Base-by-base conservation (phyloP, 2,329 filamentous ascomycete species). In the Colletotrichum trifolii region DNA sequence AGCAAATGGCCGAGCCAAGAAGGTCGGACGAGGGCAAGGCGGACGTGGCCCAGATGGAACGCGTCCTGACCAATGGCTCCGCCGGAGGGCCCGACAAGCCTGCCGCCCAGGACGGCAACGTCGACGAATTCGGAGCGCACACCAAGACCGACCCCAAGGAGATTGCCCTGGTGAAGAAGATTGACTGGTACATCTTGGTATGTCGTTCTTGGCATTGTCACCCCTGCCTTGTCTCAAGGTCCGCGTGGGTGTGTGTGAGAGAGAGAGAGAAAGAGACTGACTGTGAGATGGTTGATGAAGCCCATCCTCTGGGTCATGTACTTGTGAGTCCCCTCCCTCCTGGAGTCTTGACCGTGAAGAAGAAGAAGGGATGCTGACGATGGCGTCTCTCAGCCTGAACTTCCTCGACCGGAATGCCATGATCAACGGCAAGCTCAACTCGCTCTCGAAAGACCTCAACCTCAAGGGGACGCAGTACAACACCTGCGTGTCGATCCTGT, bases 101-200 rank as follows among this genome's bases (percentile, higher is more conserved):
- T 33, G 38, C 66, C 48, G 25, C 25, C 25, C 25, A 25, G 36
- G 33, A 46, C 43, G 47, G 46, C 50, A 55, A 55, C 10, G 25
- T 55, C 36, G 77, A 79, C 65, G 77, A 79, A 68, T 78, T 76
- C 13, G 77, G 77, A 25, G 76, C 77, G 3, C 71, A 73, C 54
- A 73, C 74, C 63, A 79, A 80, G 70, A 78, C 76, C 3, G 77
- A 79, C 54, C 76, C 77, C 3, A 74, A 69, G 38, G 75, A 78
- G 56, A 78, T 77, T 62, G 73, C 72, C 9, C 68, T 77, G 3
- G 76, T 78, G 17, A 72, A 71, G 57, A 77, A 74, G 67, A 69
- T 78, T 3, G 76, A 78, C 66, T 54, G 69, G 25, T 76, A 72
- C 66, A 75, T 77, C 39, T 73, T 78, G 68, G 71, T 72, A 50